Conservation (phyloP, 2,329 filamentous ascomycete genomes). For the Sporothrix pseudoabietina region DNA sequence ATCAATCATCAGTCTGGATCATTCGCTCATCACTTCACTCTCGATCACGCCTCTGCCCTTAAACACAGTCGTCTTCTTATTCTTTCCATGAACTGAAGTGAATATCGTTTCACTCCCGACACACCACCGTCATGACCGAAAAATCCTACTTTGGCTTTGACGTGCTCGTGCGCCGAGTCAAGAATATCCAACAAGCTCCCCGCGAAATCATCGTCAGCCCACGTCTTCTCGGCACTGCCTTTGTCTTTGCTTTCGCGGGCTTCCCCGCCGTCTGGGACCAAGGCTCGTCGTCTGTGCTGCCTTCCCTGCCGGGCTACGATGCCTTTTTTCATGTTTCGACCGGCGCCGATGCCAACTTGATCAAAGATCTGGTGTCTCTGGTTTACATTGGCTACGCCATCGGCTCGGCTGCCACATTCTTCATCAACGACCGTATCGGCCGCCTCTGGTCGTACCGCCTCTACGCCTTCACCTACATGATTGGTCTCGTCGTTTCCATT, state of each 20-base stretch:
- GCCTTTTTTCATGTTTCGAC: slow-evolving; percentile 31
- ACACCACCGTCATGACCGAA: not conserved
- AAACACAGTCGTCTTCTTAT: not conserved
- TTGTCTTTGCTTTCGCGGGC: slow-evolving; percentile 17
- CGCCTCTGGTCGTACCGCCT: slow-evolving; percentile 47
- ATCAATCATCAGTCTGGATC: not conserved
- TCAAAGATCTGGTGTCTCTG: slow-evolving; percentile 32
- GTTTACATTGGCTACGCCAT: slow-evolving; percentile 30
- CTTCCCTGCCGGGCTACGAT: slow-evolving; percentile 32
- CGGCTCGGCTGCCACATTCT: slow-evolving; percentile 27
- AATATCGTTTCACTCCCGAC: not conserved
- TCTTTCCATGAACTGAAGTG: not conserved
- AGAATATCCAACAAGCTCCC: not conserved
- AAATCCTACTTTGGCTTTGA: not conserved
- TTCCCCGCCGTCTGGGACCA: slow-evolving; percentile 31
- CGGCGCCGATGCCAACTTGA: slow-evolving; percentile 30
- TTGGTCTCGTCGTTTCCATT: slow-evolving; percentile 47
- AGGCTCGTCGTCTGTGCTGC: slow-evolving; percentile 29
- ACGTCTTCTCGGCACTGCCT: not conserved
- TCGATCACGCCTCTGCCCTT: not conserved
- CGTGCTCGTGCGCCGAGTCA: slow-evolving; percentile 9
- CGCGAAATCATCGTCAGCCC: not conserved
- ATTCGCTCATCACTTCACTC: not conserved
- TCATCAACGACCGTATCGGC: slow-evolving; percentile 46
- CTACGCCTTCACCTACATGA: slow-evolving; percentile 48